Base-by-base conservation (phyloP, 495 filamentous ascomycete genomes). In the Talaromyces liani region DNA sequence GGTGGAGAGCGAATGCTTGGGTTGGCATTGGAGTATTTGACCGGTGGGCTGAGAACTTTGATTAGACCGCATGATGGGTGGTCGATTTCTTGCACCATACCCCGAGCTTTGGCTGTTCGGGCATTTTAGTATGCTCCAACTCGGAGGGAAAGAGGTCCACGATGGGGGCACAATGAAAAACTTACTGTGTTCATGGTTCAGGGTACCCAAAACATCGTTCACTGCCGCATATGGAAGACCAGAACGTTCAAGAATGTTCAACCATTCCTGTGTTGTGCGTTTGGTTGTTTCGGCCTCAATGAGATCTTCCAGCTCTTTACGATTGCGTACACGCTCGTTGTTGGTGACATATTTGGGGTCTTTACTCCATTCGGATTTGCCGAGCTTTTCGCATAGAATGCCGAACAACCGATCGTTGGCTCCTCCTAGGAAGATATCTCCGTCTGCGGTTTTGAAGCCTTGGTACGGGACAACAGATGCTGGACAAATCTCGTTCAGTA, bases 211-310 rank as follows among this genome's bases (percentile, higher is more conserved):
- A 5, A 95, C 80, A 69, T 94, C 90, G 67, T 96, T 96, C 64
- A 96, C 85, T 0, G 93, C 87, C 0, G 91, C 89, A 72, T 96
- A 96, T 3, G 93, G 92, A 84, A 96, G 82, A 4, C 93, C 92
- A 64, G 85, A 88, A 16, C 88, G 88, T 65, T 95, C 89, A 16
- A 97, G 84, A 2, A 89, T 72, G 0, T 85, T 76, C 4, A 93
- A 73, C 93, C 92, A 96, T 67, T 93, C 86, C 54, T 81, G 69
- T 0, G 91, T 96, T 10, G 89, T 91, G 74, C 85, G 88, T 62
- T 79, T 81, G 25, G 67, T 65, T 10, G 89, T 90, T 56, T 88
- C 81, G 12, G 71, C 72, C 62, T 88, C 87, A 36, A 96, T 87
- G 60, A 87, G 76, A 1, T 65, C 67, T 68, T 92, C 89, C 4